Conservation (phyloP, 495 filamentous ascomycete species). For the Penicillium lividum region DNA sequence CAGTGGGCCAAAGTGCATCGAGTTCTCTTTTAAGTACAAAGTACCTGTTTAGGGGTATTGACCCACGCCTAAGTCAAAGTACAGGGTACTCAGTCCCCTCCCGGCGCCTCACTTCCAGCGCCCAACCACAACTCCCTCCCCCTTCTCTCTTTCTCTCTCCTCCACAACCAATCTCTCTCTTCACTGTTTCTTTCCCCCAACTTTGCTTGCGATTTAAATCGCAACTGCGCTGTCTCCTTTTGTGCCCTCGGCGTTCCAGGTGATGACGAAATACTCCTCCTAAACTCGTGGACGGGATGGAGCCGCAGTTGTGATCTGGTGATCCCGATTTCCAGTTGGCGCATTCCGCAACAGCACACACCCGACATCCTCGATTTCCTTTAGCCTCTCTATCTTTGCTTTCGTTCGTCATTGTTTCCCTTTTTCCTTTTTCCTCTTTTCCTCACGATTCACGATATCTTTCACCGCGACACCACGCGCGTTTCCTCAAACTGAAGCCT, state of each 20-base stretch:
- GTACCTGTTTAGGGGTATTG: slow-evolving; percentile 9
- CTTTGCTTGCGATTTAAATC: slow-evolving; percentile 16
- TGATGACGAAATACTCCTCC: slow-evolving; percentile 24
- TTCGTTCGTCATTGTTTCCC: slow-evolving; percentile 26
- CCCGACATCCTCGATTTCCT: slow-evolving; percentile 22
- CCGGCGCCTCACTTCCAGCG: slow-evolving; percentile 21
- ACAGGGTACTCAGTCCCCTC: slow-evolving; percentile 17
- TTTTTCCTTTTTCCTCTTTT: slow-evolving; percentile 33
- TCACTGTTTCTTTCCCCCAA: slow-evolving; percentile 4
- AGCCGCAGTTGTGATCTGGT: slow-evolving; percentile 35
- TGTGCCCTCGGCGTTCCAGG: slow-evolving; percentile 30
- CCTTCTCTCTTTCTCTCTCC: slow-evolving; percentile 7
- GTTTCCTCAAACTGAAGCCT: slow-evolving; percentile 17
- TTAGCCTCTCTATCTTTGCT: slow-evolving; percentile 22
- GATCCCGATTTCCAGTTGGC: slow-evolving; percentile 28
- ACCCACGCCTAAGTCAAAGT: slow-evolving; percentile 6
- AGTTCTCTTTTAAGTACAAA: slow-evolving; percentile 12
- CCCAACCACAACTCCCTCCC: slow-evolving; percentile 21
- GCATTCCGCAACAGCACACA: slow-evolving; percentile 29
- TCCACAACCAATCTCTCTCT: slow-evolving; percentile 2
- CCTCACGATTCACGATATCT: slow-evolving; percentile 42
- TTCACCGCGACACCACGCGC: slow-evolving; percentile 26
- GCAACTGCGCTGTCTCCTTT: slow-evolving; percentile 25
- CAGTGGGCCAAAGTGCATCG: slow-evolving; percentile 12
- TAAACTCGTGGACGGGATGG: slow-evolving; percentile 26